Evolutionary conservation across 768 basidiomycete species (phyloP).

Genomic region (Austroboletus eburneus): DNA sequence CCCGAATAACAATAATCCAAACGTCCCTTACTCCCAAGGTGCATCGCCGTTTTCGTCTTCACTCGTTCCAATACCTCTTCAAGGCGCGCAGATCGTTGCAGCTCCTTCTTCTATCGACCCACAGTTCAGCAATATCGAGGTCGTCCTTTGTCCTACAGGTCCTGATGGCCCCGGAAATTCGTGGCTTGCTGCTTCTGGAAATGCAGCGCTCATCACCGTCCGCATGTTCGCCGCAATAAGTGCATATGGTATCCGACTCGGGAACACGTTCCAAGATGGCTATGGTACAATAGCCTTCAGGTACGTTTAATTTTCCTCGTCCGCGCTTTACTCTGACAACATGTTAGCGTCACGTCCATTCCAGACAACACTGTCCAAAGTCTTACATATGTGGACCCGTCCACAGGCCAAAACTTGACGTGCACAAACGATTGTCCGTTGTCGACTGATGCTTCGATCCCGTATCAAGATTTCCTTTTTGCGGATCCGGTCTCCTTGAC

Average conservation of each 20-base stretch:
- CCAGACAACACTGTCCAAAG: slow-evolving; percentile 83
- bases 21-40: slow-evolving; percentile 75
- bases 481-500: slow-evolving; percentile 60
- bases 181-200: slow-evolving; percentile 80
- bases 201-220: slow-evolving; percentile 68
- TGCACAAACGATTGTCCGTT: slow-evolving; percentile 81
- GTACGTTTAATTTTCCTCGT: slow-evolving; percentile 36
- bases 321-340: slow-evolving; percentile 5
- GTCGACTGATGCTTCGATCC: slow-evolving; percentile 65
- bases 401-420: slow-evolving; percentile 67
- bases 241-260: slow-evolving; percentile 79
- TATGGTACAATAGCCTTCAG: slow-evolving; percentile 87
- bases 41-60: slow-evolving; percentile 88
- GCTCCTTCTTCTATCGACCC: slow-evolving; percentile 59
- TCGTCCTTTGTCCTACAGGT: slow-evolving; percentile 85
- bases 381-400: slow-evolving; percentile 74
- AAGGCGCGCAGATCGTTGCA: slow-evolving; percentile 51
- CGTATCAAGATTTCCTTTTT: slow-evolving; percentile 95
- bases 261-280: slow-evolving; percentile 81
- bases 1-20: slow-evolving; percentile 71
- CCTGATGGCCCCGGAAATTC: slow-evolving; percentile 72
- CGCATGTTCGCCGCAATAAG: slow-evolving; percentile 70
- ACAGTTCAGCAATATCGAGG: slow-evolving; percentile 59
- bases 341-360: slow-evolving; percentile 73
- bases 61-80: slow-evolving; percentile 74